Evolutionary conservation across 2,329 filamentous ascomycete species (phyloP).

Genomic region (Talaromyces funiculosus): DNA sequence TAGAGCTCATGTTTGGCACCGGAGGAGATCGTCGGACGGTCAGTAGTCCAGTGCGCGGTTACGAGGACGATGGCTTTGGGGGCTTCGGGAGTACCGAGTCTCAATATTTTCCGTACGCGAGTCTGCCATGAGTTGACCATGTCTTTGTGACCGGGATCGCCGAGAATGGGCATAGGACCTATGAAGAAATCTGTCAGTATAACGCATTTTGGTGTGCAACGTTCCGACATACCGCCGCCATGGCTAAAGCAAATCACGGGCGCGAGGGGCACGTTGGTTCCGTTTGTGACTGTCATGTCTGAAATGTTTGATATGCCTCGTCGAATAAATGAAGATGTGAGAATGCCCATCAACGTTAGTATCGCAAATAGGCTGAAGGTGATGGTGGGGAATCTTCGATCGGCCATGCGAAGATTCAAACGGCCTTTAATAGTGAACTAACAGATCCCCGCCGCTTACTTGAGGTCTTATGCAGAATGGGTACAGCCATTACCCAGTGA

Average conservation of each 20-base stretch:
- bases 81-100: slow-evolving; percentile 3
- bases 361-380: background rate
- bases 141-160: slow-evolving; percentile 9
- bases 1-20: slow-evolving; percentile 10
- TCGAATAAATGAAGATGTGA: slow-evolving; percentile 2
- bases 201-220: background rate
- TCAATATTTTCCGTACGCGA: slow-evolving; percentile 9
- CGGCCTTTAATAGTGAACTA: background rate
- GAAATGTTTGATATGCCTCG: background rate
- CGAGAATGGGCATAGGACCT: slow-evolving; percentile 13
- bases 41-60: slow-evolving; percentile 14
- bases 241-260: slow-evolving; percentile 10
- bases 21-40: slow-evolving; percentile 12
- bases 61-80: slow-evolving; percentile 15
- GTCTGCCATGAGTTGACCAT: slow-evolving; percentile 13
- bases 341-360: slow-evolving; percentile 1
- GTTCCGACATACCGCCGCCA: slow-evolving; percentile 8
- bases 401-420: slow-evolving; percentile 3
- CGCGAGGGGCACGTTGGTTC: background rate
- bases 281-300: slow-evolving; percentile 1
- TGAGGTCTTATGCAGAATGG: background rate
- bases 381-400: background rate
- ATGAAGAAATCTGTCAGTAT: background rate
- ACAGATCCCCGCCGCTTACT: background rate
- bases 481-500: background rate